Percentiles rank a stretch among this genome's conserved stretches.
Conservation (phyloP, 2,329 filamentous ascomycete genomes). For the Macrophomina tecta region DNA sequence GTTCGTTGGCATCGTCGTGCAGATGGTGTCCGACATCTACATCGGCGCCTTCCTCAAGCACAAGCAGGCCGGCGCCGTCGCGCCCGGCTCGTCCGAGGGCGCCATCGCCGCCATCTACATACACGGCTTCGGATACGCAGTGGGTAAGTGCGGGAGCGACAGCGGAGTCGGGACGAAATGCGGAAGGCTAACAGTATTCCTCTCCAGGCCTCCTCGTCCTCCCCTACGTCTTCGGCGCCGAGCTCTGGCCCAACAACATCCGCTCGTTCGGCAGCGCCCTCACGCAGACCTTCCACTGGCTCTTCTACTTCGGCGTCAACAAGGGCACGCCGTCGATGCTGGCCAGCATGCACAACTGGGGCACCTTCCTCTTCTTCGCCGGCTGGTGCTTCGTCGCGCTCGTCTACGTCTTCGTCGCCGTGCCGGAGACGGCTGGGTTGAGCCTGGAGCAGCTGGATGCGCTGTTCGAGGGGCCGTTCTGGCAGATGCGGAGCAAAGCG, state of each 20-base stretch:
- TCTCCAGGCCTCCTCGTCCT: slow-evolving; percentile 42
- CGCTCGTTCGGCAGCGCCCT: slow-evolving; percentile 53
- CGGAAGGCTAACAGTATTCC: not conserved
- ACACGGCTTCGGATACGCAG: slow-evolving; percentile 54
- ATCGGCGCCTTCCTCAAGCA: slow-evolving; percentile 50
- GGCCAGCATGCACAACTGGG: slow-evolving; percentile 47
- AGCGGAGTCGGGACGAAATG: not conserved
- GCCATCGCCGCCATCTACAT: slow-evolving; percentile 54
- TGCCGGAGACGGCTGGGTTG: slow-evolving; percentile 49
- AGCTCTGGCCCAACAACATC: slow-evolving; percentile 55
- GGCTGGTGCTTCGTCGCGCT: slow-evolving; percentile 47
- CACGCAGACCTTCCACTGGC: slow-evolving; percentile 50
- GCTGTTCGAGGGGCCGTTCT: slow-evolving; percentile 42
- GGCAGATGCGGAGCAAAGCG: slow-evolving; percentile 26
- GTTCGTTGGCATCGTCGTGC: slow-evolving; percentile 45
- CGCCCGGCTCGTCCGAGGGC: slow-evolving; percentile 41
- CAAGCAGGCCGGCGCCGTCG: slow-evolving; percentile 35
- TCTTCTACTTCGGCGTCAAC: slow-evolving; percentile 51
- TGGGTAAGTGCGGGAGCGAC: slow-evolving; percentile 33
- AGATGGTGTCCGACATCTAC: slow-evolving; percentile 52
- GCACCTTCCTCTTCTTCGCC: slow-evolving; percentile 53
- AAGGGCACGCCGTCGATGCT: slow-evolving; percentile 46
- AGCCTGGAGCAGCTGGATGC: slow-evolving; percentile 49
- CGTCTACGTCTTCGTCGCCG: slow-evolving; percentile 48
- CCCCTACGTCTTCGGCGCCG: slow-evolving; percentile 54